Base-by-base conservation (phyloP, 1,139 yeast genomes). In the Yamadazyma triangularis region DNA sequence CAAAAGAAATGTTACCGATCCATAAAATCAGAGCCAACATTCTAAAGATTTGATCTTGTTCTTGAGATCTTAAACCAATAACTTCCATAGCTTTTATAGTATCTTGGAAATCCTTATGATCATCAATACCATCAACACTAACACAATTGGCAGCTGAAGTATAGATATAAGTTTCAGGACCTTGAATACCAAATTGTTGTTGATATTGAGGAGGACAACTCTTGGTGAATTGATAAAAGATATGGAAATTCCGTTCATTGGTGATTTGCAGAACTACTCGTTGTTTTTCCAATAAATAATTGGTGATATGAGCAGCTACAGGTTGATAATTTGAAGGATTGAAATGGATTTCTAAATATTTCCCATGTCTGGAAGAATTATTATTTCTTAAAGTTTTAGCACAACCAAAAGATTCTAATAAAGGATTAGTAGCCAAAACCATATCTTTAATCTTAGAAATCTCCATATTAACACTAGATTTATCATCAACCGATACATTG, bases 361-460 rank as follows among this genome's bases (percentile, higher is more conserved):
- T 93, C 29, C 99, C 99, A 60, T 91, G 98, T 54, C 99, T 78
- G 11, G 97, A 89, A 14, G 96, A 87, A 60, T 93, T 93, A 61
- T 93, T 87, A 58, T 93, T 93, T 56, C 98, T 75, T 50, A 93
- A 70, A 0, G 99, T 93, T 58, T 91, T 93, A 11, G 99, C 98
- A 71, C 98, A 93, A 13, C 99, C 99, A 61, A 93, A 91, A 0
- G 96, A 83, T 58, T 93, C 99, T 48, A 93, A 71, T 36, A 93
- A 66, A 3, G 99, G 99, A 53, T 93, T 93, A 2, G 98, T 93
- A 18, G 99, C 98, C 42, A 93, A 70, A 9, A 93, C 98, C 95
- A 91, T 91, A 53, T 91, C 96, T 56, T 89, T 91, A 58, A 91
- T 89, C 48, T 79, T 79, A 41, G 85, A 77, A 51, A 93, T 91